Conservation (phyloP, 1,139 yeast genomes). For the Yamadazyma songkhlaensis region DNA sequence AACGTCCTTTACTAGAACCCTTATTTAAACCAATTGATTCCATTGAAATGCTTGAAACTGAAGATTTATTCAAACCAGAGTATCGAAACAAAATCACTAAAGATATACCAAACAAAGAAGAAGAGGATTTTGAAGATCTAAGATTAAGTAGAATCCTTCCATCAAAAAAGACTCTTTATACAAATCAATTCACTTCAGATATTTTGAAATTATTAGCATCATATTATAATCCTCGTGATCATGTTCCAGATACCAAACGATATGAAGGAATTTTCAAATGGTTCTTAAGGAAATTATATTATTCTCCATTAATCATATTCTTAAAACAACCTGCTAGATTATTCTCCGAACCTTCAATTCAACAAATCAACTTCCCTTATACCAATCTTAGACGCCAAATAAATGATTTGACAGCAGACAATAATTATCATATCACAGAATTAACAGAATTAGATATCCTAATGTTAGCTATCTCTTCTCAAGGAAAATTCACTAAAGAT, state of each 20-base stretch:
- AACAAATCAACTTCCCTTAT: conserved; percentile 24
- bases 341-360: conserved; percentile 25
- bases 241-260: conserved; percentile 7
- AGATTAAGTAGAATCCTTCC: conserved; percentile 4
- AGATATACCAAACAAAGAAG: not conserved
- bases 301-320: conserved; percentile 34
- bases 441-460: conserved; percentile 29
- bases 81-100: conserved; percentile 2
- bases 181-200: conserved; percentile 1
- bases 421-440: conserved; percentile 28
- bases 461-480: conserved; percentile 22
- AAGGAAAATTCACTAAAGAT: conserved; percentile 2
- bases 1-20: conserved; percentile 4
- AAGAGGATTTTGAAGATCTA: not conserved
- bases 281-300: conserved; percentile 24
- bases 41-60: conserved; percentile 7
- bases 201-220: conserved; percentile 12
- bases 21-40: conserved; percentile 9
- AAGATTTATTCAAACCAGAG: conserved; percentile 11
- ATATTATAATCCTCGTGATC: conserved; percentile 8
- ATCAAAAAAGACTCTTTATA: not conserved
- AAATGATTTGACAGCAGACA: conserved; percentile 3
- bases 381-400: conserved; percentile 15
- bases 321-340: conserved; percentile 28
- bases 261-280: conserved; percentile 24